A percentile compares a stretch with the other conserved stretches of the same genome.
Evolutionary conservation across 2,329 filamentous ascomycete genomes (phyloP).

Genomic region (Hyphodiscus sp.): DNA sequence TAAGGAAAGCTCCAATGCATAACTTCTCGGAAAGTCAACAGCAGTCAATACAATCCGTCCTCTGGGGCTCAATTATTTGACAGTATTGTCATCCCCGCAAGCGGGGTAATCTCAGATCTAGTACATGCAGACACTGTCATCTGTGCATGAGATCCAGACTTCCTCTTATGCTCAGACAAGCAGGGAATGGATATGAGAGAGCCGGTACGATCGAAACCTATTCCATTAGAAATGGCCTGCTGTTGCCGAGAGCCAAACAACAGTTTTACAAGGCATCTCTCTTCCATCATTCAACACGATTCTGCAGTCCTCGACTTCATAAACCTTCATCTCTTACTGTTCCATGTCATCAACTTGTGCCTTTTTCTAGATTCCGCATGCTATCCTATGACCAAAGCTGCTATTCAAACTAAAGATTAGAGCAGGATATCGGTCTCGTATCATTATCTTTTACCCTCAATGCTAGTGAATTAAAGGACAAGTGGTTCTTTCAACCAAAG

Average conservation of each 20-base stretch:
- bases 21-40: too few species aligned
- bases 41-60: too few species aligned
- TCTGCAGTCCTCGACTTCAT: constrained; percentile 10
- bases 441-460: constrained; percentile 26
- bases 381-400: constrained; percentile 13
- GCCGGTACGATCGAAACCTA: constrained; percentile 13
- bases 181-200: too few species aligned
- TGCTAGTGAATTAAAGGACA: constrained; percentile 17
- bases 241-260: constrained; percentile 9
- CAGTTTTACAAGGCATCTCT: constrained; percentile 10
- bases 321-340: constrained; percentile 12
- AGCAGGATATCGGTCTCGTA: constrained; percentile 31
- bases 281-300: constrained; percentile 15
- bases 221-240: constrained; percentile 8
- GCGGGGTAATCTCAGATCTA: too few species aligned
- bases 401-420: constrained; percentile 14
- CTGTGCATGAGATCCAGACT: too few species aligned
- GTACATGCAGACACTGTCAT: too few species aligned
- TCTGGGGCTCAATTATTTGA: too few species aligned
- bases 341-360: constrained; percentile 10
- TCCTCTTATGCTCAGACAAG: too few species aligned
- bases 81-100: too few species aligned
- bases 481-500: constrained; percentile 22
- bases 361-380: constrained; percentile 13
- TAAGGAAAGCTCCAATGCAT: too few species aligned